Conservation (phyloP, 305 asterid species). For the Plantago lanceolata region DNA sequence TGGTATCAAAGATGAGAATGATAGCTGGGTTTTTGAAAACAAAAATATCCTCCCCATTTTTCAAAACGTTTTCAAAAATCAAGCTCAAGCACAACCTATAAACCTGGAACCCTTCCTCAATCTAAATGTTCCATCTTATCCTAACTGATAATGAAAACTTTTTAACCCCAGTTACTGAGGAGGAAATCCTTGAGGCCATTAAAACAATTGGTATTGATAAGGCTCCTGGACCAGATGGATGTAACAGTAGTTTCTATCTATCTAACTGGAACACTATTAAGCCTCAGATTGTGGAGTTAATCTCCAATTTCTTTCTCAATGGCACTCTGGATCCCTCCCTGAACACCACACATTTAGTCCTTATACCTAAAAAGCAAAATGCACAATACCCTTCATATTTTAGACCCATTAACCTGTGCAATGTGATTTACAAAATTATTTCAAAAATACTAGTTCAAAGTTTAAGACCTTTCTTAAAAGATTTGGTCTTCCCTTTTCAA, state of each 20-base stretch:
- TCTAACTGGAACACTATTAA: background rate
- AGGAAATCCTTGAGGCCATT: too few relatives aligned
- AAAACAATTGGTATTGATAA: background rate
- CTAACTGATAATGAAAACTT: too few relatives aligned
- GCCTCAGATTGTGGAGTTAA: background rate
- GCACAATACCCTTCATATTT: background rate
- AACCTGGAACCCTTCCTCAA: too few relatives aligned
- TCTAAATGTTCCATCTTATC: too few relatives aligned
- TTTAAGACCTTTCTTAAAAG: background rate
- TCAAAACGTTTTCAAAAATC: too few relatives aligned
- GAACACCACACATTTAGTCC: background rate
- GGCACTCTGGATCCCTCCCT: background rate
- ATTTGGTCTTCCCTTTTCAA: background rate
- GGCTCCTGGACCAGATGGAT: background rate
- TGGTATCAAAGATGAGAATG: too few relatives aligned
- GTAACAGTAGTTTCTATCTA: background rate
- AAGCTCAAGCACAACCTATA: too few relatives aligned
- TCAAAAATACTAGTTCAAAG: background rate
- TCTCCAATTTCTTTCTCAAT: background rate
- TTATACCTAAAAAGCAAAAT: background rate
- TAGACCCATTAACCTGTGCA: background rate
- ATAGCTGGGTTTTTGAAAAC: too few relatives aligned
- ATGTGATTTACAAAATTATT: background rate
- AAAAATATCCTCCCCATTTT: too few relatives aligned
- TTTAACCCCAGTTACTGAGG: too few relatives aligned